Evolutionary conservation across 768 basidiomycete genomes (phyloP), one percentile per base, ranked within the genome.

Genomic region (Suillus subalutaceus): DNA sequence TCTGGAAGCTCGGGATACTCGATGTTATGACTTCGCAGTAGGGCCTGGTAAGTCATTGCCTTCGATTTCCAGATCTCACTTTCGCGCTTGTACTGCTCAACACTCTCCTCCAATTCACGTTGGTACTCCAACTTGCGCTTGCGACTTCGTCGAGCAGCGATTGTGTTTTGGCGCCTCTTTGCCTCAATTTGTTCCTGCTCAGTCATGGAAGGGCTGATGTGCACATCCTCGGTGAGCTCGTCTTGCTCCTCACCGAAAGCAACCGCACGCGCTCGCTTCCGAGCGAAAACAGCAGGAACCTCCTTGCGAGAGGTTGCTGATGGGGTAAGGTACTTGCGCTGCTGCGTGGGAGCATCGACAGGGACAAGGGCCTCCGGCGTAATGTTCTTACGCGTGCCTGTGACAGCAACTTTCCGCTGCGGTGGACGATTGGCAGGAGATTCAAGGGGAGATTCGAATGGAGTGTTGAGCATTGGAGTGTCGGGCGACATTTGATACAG

Each of bases 141-240:
- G 23, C 94, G 84, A 72, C 88, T 90, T 38, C 90, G 85, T 2
- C 94, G 86, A 7, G 95, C 95, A 0, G 94, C 94, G 6, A 94
- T 77, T 3, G 94, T 95, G 70, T 97, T 97, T 78, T 90, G 88
- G 10, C 89, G 84, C 38, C 94, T 86, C 81, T 94, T 95, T 52
- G 84, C 85, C 71, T 88, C 90, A 68, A 92, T 91, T 69, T 89
- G 88, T 73, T 90, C 86, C 71, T 87, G 79, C 70, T 87, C 87
- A 1, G 84, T 82, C 3, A 83, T 78, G 0, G 84, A 80, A 15
- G 85, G 81, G 15, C 77, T 72, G 16, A 77, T 75, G 3, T 74
- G 75, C 26, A 80, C 74, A 43, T 82, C 79, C 16, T 83, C 82
- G 23, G 75, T 78, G 30, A 82, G 78, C 55, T 85, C 83, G 32